Percentiles rank a stretch among this genome's conserved stretches.
phyloP scores from a whole-genome alignment of 164 flowering plant species.

The Echeveria elegans region DNA sequence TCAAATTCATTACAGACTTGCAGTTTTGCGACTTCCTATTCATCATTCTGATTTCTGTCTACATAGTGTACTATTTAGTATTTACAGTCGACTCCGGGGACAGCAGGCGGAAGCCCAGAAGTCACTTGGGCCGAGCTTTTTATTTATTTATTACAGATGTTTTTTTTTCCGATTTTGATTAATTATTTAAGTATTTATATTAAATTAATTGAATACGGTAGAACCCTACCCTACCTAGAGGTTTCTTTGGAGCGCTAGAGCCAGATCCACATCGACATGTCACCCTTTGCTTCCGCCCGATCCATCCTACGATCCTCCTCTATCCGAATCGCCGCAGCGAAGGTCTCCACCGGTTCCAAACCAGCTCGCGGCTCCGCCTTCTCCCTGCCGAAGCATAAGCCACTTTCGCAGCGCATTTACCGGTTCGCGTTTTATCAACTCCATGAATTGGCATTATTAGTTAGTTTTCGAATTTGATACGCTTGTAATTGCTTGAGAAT shows the following conservation, averaged over 20 bases:
- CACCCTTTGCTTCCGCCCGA: conserved; percentile 33
- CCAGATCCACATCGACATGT: not conserved
- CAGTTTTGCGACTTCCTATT: not conserved
- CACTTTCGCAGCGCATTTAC: conserved; percentile 25
- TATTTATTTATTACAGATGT: no score
- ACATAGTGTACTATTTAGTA: no score
- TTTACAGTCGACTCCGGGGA: no score
- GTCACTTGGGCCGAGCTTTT: no score
- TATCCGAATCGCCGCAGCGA: conserved; percentile 25
- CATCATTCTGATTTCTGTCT: not conserved
- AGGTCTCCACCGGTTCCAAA: conserved; percentile 22
- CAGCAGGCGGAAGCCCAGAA: not conserved
- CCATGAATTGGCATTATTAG: not conserved
- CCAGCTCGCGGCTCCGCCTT: conserved; percentile 31
- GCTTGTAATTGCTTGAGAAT: not conserved
- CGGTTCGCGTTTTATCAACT: not conserved
- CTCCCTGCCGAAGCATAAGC: conserved; percentile 33
- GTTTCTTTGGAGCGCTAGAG: not conserved
- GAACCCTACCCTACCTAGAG: not conserved
- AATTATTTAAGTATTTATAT: no score
- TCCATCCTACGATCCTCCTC: conserved; percentile 44
- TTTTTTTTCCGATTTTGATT: no score
- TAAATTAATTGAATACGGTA: no score
- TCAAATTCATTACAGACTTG: not conserved
- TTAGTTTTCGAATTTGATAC: no score